Evolutionary conservation across 1,139 yeast genomes (phyloP).

Genomic region (Pneumocystis jirovecii): DNA sequence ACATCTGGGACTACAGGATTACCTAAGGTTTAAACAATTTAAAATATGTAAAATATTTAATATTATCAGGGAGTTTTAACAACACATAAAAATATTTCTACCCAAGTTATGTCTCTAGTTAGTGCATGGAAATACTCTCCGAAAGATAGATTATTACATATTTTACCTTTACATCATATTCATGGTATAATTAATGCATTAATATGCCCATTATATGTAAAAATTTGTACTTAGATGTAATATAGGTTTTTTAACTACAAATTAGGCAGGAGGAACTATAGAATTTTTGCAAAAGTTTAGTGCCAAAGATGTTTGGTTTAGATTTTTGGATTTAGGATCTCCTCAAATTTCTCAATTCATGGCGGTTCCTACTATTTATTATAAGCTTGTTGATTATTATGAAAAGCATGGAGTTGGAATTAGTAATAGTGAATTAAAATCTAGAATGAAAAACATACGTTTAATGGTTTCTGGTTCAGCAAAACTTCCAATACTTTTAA

Average conservation of each 20-base stretch:
- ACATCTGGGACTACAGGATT: slow-evolving; percentile 28
- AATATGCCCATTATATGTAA: slow-evolving; percentile 1
- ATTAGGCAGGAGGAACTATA: slow-evolving; percentile 25
- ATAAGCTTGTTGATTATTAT: slow-evolving; percentile 11
- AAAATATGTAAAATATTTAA: not conserved
- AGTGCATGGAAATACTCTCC: slow-evolving; percentile 24
- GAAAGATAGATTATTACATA: slow-evolving; percentile 23
- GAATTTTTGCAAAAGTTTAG: slow-evolving; percentile 25
- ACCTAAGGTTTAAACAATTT: slow-evolving; percentile 18
- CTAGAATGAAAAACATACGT: slow-evolving; percentile 11
- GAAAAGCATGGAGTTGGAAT: not conserved
- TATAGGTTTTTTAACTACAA: slow-evolving; percentile 18
- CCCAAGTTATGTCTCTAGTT: slow-evolving; percentile 24
- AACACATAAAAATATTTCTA: slow-evolving; percentile 23
- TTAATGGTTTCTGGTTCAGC: slow-evolving; percentile 29
- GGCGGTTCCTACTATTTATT: slow-evolving; percentile 28
- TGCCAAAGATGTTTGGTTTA: slow-evolving; percentile 19
- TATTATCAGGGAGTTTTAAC: slow-evolving; percentile 22
- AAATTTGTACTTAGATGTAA: not conserved
- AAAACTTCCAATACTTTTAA: slow-evolving; percentile 25
- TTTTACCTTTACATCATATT: slow-evolving; percentile 27
- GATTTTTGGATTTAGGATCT: slow-evolving; percentile 13
- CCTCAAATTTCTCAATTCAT: slow-evolving; percentile 25
- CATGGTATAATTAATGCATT: slow-evolving; percentile 27
- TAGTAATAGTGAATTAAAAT: not conserved